A percentile compares a stretch with the other conserved stretches of the same genome.
These are phyloP conservation scores for Solanum dulcamara DNA, from an alignment of 257 asterid genomes.

Conservation along the genomic window DNA sequence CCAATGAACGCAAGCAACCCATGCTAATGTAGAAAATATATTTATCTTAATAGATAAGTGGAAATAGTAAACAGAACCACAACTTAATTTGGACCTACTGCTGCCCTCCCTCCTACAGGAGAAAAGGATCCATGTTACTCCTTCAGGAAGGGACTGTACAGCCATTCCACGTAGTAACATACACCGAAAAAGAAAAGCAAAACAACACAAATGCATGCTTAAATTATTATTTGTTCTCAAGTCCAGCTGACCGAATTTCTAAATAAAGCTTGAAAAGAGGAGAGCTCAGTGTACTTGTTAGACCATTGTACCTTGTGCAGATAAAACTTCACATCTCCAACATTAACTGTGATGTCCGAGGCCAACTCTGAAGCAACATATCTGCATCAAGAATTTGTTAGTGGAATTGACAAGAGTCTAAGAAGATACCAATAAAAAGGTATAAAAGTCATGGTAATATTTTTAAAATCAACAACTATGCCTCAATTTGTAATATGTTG, in stretches of 20 bases:
- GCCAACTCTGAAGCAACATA: conserved; percentile 84
- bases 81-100: background rate
- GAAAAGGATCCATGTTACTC: background rate
- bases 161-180: background rate
- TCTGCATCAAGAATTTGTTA: conserved; percentile 27
- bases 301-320: conserved; percentile 71
- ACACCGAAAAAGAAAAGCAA: background rate
- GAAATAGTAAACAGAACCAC: background rate
- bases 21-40: background rate
- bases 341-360: conserved; percentile 50
- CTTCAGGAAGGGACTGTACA: background rate
- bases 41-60: background rate
- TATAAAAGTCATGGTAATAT: background rate
- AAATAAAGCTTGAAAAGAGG: background rate
- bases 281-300: background rate
- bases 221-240: background rate
- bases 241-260: background rate
- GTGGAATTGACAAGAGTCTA: background rate
- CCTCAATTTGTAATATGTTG: background rate
- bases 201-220: background rate
- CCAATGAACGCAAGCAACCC: background rate
- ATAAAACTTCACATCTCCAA: conserved; percentile 69
- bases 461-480: background rate
- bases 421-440: background rate
- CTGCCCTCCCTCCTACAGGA: background rate